Percentiles rank a stretch among this genome's conserved stretches.
These are phyloP conservation scores for Diutina neorugosa DNA, from an alignment of 1,139 yeast species.

Conservation along the genomic window DNA sequence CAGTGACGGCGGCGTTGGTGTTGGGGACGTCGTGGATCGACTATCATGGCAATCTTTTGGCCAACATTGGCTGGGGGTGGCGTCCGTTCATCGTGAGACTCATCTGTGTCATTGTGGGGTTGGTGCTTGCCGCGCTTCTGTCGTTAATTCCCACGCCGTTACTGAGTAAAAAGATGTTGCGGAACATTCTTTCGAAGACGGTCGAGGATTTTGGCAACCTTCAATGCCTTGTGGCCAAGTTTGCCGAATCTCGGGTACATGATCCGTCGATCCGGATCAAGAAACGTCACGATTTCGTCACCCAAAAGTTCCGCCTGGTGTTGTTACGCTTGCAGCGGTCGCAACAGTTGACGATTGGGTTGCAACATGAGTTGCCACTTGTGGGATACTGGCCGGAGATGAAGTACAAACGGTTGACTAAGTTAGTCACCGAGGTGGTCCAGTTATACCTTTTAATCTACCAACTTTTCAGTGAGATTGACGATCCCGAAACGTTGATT, in stretches of 20 bases:
- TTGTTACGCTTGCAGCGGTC: conserved; percentile 15
- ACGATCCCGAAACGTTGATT: conserved; percentile 19
- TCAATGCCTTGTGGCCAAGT: conserved; percentile 20
- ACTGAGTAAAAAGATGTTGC: conserved; percentile 19
- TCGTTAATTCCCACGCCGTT: conserved; percentile 20
- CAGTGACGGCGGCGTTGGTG: conserved; percentile 21
- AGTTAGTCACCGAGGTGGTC: conserved; percentile 16
- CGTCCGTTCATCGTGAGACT: conserved; percentile 19
- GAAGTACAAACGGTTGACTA: conserved; percentile 16
- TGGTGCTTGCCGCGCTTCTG: conserved; percentile 20
- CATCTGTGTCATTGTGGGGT: conserved; percentile 19
- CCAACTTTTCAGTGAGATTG: conserved; percentile 16
- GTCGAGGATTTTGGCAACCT: conserved; percentile 13
- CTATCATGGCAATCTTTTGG: conserved; percentile 11
- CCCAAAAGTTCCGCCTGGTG: conserved; percentile 15
- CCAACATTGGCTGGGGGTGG: conserved; percentile 19
- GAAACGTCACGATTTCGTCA: conserved; percentile 15
- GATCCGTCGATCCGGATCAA: conserved; percentile 12
- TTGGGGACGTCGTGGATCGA: conserved; percentile 27
- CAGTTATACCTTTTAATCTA: conserved; percentile 19
- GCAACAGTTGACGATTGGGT: conserved; percentile 15
- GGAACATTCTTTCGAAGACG: conserved; percentile 15
- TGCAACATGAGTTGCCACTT: conserved; percentile 20
- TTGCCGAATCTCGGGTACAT: conserved; percentile 15
- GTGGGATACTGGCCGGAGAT: conserved; percentile 25